A percentile compares a stretch with the other conserved stretches of the same genome.
Conservation (phyloP, 768 basidiomycete species). For the Agrocybe praecox region DNA sequence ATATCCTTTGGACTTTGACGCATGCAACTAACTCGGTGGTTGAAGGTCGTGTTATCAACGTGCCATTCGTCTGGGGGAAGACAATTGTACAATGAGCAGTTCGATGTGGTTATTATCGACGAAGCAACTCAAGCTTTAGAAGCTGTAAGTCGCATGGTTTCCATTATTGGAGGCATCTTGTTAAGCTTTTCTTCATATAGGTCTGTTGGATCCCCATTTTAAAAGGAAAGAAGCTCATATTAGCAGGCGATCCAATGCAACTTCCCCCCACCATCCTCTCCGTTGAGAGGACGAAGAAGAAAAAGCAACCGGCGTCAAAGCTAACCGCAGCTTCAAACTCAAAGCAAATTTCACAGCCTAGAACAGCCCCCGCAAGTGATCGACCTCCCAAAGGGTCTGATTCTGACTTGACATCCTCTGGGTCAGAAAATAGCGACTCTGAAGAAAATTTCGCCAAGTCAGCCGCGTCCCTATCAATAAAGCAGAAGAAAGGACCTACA, state of each 20-base stretch:
- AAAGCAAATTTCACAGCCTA: slow-evolving; percentile 5
- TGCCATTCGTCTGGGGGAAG: slow-evolving; percentile 92
- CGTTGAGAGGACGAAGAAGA: slow-evolving; percentile 39
- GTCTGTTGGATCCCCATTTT: slow-evolving; percentile 96
- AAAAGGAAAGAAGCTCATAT: slow-evolving; percentile 85
- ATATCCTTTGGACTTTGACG: not conserved
- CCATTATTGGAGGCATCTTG: slow-evolving; percentile 1
- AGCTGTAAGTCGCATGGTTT: slow-evolving; percentile 55
- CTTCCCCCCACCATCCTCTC: slow-evolving; percentile 92
- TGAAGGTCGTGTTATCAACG: slow-evolving; percentile 84
- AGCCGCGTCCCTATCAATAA: slow-evolving; percentile 15
- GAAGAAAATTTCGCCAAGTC: slow-evolving; percentile 18
- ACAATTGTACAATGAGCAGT: slow-evolving; percentile 73
- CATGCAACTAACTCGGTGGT: not conserved
- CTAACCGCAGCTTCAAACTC: not conserved
- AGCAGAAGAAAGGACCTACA: slow-evolving; percentile 6
- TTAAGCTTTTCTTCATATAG: slow-evolving; percentile 32
- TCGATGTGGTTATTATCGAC: slow-evolving; percentile 95
- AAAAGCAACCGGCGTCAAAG: slow-evolving; percentile 5
- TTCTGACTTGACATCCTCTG: not conserved
- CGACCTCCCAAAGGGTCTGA: not conserved
- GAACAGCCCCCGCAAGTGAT: not conserved
- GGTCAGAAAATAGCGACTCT: slow-evolving; percentile 2
- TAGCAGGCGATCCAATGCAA: slow-evolving; percentile 96
- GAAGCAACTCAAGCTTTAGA: slow-evolving; percentile 98